phyloP scores from a whole-genome alignment of 2,329 filamentous ascomycete genomes.

The Myriosclerotinia scirpicola region DNA sequence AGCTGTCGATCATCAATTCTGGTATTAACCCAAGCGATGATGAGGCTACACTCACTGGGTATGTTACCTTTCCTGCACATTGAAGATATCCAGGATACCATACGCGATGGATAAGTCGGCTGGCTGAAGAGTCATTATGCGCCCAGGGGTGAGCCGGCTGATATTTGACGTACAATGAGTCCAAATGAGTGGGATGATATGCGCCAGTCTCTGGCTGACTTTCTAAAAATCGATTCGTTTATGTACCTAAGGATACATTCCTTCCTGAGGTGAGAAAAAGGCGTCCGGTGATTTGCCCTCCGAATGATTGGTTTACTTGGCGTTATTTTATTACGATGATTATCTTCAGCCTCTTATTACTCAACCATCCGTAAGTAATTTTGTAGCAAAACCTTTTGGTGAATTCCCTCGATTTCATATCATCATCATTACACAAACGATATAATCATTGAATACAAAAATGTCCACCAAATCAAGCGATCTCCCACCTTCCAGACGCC shows the following conservation, averaged over 20 bases:
- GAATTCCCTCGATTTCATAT: no score
- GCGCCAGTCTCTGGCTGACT: constrained; percentile 2
- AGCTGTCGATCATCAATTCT: no score
- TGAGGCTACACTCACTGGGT: background rate
- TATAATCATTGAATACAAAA: background rate
- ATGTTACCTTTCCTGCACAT: background rate
- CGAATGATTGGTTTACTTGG: background rate
- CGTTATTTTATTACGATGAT: background rate
- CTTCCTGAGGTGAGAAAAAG: constrained; percentile 3
- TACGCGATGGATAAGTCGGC: background rate
- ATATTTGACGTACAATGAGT: constrained; percentile 12
- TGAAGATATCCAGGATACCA: background rate
- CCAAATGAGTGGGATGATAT: background rate
- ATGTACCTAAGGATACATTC: constrained; percentile 3
- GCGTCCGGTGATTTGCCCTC: background rate
- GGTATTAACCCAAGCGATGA: background rate
- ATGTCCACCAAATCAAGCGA: constrained; percentile 3
- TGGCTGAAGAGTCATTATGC: background rate
- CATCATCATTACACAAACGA: background rate
- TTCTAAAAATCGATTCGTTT: constrained; percentile 2
- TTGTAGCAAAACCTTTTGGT: background rate
- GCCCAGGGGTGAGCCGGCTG: background rate
- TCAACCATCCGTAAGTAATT: background rate
- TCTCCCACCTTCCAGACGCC: background rate
- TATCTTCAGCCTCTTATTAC: background rate